These are phyloP conservation scores for Boletus tomentosulus DNA, from an alignment of 768 basidiomycete species.

Conservation along the genomic window DNA sequence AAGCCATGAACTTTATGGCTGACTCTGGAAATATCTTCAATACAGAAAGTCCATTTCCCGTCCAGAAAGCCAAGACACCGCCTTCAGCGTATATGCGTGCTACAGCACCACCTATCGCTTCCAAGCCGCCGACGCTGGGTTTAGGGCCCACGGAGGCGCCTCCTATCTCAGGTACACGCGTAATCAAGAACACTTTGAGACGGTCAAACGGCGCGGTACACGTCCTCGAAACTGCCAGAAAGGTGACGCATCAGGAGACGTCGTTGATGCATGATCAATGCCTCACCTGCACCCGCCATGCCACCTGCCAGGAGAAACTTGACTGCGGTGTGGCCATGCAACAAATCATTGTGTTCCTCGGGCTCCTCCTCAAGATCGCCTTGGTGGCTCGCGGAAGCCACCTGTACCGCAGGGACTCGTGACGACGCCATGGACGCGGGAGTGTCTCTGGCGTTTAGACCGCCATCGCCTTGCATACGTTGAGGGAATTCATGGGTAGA, in stretches of 20 bases:
- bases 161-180: constrained; percentile 71
- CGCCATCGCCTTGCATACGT: constrained; percentile 62
- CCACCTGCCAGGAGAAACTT: constrained; percentile 94
- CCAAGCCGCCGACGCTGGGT: constrained; percentile 49
- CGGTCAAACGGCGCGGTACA: constrained; percentile 98
- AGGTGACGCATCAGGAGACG: constrained; percentile 3
- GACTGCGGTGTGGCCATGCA: constrained; percentile 70
- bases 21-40: constrained; percentile 97
- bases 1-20: constrained; percentile 96
- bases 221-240: constrained; percentile 76
- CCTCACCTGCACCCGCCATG: constrained; percentile 86
- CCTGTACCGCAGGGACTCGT: constrained; percentile 10
- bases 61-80: constrained; percentile 91
- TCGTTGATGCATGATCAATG: neutral
- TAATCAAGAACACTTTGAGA: constrained; percentile 94
- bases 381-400: constrained; percentile 27
- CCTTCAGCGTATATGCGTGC: constrained; percentile 84
- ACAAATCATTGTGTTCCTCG: constrained; percentile 54
- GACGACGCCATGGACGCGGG: constrained; percentile 35
- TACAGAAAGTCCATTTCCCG: constrained; percentile 93
- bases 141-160: constrained; percentile 44
- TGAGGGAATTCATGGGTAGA: constrained; percentile 21
- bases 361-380: constrained; percentile 53
- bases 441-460: constrained; percentile 71
- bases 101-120: constrained; percentile 68